Evolutionary conservation across 2,329 filamentous ascomycete species (phyloP), one percentile per base, ranked within the genome.

Genomic region (Metarhizium brunneum): DNA sequence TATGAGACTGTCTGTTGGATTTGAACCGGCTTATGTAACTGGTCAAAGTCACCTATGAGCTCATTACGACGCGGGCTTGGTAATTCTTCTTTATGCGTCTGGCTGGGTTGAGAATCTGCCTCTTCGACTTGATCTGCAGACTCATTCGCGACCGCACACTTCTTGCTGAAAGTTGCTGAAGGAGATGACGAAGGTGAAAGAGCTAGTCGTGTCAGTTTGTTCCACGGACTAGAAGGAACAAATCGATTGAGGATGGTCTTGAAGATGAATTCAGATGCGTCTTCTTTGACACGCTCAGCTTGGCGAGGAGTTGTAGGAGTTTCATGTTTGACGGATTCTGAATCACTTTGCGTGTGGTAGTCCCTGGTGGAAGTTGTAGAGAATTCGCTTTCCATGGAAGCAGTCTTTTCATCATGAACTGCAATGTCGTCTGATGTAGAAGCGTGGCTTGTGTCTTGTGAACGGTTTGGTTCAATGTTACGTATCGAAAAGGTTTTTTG

Each of bases 221-320:
- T 57, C 67, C 61, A 66, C 11, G 64, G 61, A 6, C 57, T 62
- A 25, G 60, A 56, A 13, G 66, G 61, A 25, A 68, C 60, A 30
- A 64, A 56, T 3, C 53, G 61, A 50, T 62, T 61, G 7, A 66
- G 40, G 10, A 66, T 61, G 36, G 50, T 54, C 25, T 59, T 65
- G 1, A 67, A 53, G 16, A 64, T 61, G 38, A 60, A 61, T 2
- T 57, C 59, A 7, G 53, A 43, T 40, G 53, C 2, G n/a, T 59
- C 52, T 14, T 57, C 52, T 14, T 57, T 52, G 40, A 50, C 43
- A 13, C 25, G 25, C 14, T 42, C 30, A 43, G 10, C 18, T 16
- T 47, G 25, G 6, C 45, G 11, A 10, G 40, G 43, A 2, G 18
- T 20, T 32, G 13, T 11, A 8, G 43, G 25, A 5, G 20, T 32